Evolutionary conservation across 371 early-diverging fungal genomes (phyloP), one percentile per base, ranked within the genome.

Genomic region (Mucor velutinosus): DNA sequence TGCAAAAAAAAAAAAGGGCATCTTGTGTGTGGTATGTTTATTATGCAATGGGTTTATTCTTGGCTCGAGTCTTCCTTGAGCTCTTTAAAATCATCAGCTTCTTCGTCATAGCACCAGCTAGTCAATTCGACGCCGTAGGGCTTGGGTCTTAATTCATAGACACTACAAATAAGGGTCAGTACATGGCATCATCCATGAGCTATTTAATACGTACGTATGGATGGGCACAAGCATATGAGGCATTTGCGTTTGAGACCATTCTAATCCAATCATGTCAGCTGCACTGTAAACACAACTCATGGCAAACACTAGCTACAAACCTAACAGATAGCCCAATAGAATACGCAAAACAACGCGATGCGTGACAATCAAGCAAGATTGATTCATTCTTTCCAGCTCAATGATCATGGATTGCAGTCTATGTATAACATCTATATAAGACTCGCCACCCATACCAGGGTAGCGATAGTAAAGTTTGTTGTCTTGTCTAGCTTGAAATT

Each of bases 391-490:
- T 71, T 95, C 95, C 58, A 93, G 72, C 72, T 95, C 96, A 43
- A 94, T 88, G 71, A 95, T 93, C 70, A 94, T 78, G 0, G 94
- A 89, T 60, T 92, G 86, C 30, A 94, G 67, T 11, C 95, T 83
- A 62, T 94, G 93, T 59, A 95, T 94, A 15, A 95, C 94, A 74
- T 95, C 95, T 30, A 86, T 71, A 65, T 94, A 94, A 8, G 90
- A 90, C 71, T 95, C 94, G 3, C 94, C 94, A 39, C 95, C 94
- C 71, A 91, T 86, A 11, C 94, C 94, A 11, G 94, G 93, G 73
- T 94, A 95, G 35, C 95, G 80, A 67, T 93, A 94, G 65, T 86
- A 82, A 17, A 95, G 79, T 73, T 95, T 94, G 74, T 91, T 89
- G 30, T 78, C 75, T 64, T 83, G 77, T 33, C 94, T 84, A 43